Evolutionary conservation across 257 asterid genomes (phyloP).

Genomic region (Hygrophila difformis): DNA sequence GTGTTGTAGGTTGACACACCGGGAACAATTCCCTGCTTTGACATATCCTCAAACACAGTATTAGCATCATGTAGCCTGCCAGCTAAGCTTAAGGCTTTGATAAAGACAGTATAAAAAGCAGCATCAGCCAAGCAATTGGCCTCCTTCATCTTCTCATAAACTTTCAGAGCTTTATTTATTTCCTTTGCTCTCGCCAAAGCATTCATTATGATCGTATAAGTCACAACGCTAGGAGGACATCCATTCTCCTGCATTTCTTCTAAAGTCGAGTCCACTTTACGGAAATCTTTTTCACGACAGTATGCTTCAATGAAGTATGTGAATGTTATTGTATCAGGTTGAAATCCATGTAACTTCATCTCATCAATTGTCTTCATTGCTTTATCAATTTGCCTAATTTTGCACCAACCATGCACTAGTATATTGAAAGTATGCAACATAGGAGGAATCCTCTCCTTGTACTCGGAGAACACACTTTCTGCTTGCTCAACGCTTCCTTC

Average conservation of each 20-base stretch:
- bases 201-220: slow-evolving; percentile 51
- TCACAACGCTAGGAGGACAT: slow-evolving; percentile 44
- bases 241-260: slow-evolving; percentile 55
- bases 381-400: slow-evolving; percentile 51
- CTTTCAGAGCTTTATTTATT: slow-evolving; percentile 45
- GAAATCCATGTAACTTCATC: slow-evolving; percentile 52
- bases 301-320: slow-evolving; percentile 55
- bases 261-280: slow-evolving; percentile 45
- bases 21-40: slow-evolving; percentile 57
- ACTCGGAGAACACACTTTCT: slow-evolving; percentile 34
- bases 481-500: slow-evolving; percentile 74
- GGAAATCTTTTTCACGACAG: slow-evolving; percentile 71
- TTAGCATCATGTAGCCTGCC: slow-evolving; percentile 72
- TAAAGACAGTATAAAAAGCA: slow-evolving; percentile 44
- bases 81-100: slow-evolving; percentile 39
- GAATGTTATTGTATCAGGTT: slow-evolving; percentile 52
- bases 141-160: slow-evolving; percentile 64
- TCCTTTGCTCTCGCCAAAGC: slow-evolving; percentile 67
- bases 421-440: slow-evolving; percentile 46
- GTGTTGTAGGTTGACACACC: slow-evolving; percentile 42
- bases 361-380: slow-evolving; percentile 41
- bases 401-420: slow-evolving; percentile 83
- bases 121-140: slow-evolving; percentile 53
- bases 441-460: slow-evolving; percentile 39
- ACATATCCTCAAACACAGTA: slow-evolving; percentile 70